phyloP scores from a whole-genome alignment of 768 basidiomycete genomes.

The Suillus subaureus region DNA sequence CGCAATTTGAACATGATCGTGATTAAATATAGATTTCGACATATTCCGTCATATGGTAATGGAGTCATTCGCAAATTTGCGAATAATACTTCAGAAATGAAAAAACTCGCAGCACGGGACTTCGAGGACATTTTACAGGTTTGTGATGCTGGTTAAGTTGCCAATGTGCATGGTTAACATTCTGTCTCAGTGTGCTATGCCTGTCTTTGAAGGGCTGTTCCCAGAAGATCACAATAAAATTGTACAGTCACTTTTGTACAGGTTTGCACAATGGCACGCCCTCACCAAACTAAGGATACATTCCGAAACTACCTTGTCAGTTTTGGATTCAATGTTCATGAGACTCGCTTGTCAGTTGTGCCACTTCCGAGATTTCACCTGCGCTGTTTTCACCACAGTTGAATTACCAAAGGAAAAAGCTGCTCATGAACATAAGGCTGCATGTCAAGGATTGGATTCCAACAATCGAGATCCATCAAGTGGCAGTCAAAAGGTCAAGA shows the following conservation, averaged over 20 bases:
- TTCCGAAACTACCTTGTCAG: conserved; percentile 24
- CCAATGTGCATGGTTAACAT: not conserved
- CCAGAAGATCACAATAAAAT: conserved; percentile 23
- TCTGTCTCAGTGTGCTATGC: conserved; percentile 34
- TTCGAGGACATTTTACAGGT: conserved; percentile 49
- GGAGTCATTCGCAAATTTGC: conserved; percentile 38
- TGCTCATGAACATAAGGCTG: conserved; percentile 11
- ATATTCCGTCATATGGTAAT: conserved; percentile 24
- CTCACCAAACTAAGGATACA: conserved; percentile 38
- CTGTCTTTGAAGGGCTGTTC: conserved; percentile 34
- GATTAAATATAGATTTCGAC: conserved; percentile 18
- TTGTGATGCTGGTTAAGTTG: not conserved
- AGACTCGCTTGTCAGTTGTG: conserved; percentile 24
- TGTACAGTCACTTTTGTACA: conserved; percentile 25
- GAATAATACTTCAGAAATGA: conserved; percentile 38
- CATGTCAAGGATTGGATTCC: not conserved
- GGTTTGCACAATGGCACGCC: conserved; percentile 34
- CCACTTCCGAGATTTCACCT: conserved; percentile 25
- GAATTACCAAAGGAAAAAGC: conserved; percentile 38
- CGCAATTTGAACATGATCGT: not conserved
- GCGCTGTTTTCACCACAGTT: conserved; percentile 24
- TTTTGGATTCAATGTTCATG: conserved; percentile 21
- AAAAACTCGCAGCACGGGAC: conserved; percentile 38
- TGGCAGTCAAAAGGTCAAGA: conserved; percentile 4
- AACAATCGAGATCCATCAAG: not conserved